phyloP scores from a whole-genome alignment of 805 yeast genomes.

The Myxozyma neotropica region DNA sequence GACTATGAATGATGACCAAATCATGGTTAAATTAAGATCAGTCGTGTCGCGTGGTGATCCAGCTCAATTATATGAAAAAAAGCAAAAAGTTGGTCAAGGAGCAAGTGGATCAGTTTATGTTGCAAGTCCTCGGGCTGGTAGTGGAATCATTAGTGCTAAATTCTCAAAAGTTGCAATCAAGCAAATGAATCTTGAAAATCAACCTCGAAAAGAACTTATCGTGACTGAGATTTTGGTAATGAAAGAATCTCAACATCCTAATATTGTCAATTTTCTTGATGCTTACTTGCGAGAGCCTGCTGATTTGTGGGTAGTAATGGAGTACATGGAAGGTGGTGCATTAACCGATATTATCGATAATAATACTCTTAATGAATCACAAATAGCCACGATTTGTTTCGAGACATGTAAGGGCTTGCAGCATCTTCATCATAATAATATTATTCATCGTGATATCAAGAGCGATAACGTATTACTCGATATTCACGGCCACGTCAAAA shows the following conservation, averaged over 20 bases:
- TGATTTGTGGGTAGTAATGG: constrained; percentile 99
- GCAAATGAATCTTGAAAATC: constrained; percentile 89
- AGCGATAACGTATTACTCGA: constrained; percentile 91
- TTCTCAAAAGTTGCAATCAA: constrained; percentile 79
- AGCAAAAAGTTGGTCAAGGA: constrained; percentile 77
- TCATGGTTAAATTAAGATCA: constrained; percentile 66
- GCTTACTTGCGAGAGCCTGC: constrained; percentile 77
- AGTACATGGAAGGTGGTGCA: constrained; percentile 98
- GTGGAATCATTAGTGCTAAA: constrained; percentile 5
- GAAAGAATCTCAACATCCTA: constrained; percentile 93
- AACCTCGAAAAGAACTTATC: constrained; percentile 92
- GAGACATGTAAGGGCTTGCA: constrained; percentile 91
- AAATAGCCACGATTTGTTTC: constrained; percentile 86
- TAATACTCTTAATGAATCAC: constrained; percentile 78
- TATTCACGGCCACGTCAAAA: constrained; percentile 79
- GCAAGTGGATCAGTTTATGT: constrained; percentile 92
- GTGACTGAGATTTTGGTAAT: constrained; percentile 94
- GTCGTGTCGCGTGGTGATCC: constrained; percentile 91
- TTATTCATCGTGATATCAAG: constrained; percentile 95
- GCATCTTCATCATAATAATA: constrained; percentile 86
- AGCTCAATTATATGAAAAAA: constrained; percentile 60
- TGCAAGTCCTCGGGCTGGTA: constrained; percentile 29
- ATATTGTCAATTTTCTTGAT: constrained; percentile 92
- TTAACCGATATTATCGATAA: constrained; percentile 93
- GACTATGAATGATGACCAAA: constrained; percentile 69